Evolutionary conservation across 2,329 filamentous ascomycete species (phyloP).

Genomic region (Emericellopsis atlantica): DNA sequence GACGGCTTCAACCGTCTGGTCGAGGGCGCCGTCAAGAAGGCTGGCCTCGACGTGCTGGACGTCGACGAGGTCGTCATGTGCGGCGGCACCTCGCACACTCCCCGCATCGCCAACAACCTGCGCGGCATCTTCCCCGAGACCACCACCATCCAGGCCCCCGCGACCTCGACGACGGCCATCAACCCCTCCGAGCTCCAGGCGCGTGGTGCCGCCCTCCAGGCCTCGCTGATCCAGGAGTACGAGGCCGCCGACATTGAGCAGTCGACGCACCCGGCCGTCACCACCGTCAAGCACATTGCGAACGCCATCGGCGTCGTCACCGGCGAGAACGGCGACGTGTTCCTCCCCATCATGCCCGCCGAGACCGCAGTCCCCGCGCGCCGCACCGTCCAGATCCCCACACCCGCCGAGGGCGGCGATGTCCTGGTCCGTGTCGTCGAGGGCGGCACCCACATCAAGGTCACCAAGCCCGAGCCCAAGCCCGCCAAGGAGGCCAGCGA

Average conservation of each 20-base stretch:
- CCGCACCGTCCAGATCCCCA: conserved; percentile 66
- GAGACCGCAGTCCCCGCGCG: conserved; percentile 87
- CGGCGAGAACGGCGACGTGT: conserved; percentile 49
- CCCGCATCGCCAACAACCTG: conserved; percentile 78
- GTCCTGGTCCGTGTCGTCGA: conserved; percentile 83
- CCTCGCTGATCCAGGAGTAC: conserved; percentile 87
- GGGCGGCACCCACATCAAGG: conserved; percentile 82
- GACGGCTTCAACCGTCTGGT: conserved; percentile 79
- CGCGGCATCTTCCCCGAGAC: conserved; percentile 67
- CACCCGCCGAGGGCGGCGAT: conserved; percentile 71
- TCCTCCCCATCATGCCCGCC: conserved; percentile 68
- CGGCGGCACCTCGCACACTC: conserved; percentile 85
- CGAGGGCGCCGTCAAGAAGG: conserved; percentile 79
- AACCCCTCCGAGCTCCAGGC: conserved; percentile 88
- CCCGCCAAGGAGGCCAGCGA: conserved; percentile 52
- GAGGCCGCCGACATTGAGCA: conserved; percentile 89
- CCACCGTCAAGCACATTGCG: conserved; percentile 79
- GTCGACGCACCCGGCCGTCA: conserved; percentile 90
- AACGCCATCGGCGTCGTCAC: conserved; percentile 81
- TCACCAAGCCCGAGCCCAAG: conserved; percentile 78
- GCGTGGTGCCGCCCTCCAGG: conserved; percentile 89
- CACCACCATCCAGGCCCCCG: conserved; percentile 70
- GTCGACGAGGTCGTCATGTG: conserved; percentile 90
- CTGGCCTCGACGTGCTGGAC: conserved; percentile 80
- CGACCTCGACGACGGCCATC: conserved; percentile 64